Evolutionary conservation across 805 yeast species (phyloP).

Genomic region (Metschnikowia kofuensis): DNA sequence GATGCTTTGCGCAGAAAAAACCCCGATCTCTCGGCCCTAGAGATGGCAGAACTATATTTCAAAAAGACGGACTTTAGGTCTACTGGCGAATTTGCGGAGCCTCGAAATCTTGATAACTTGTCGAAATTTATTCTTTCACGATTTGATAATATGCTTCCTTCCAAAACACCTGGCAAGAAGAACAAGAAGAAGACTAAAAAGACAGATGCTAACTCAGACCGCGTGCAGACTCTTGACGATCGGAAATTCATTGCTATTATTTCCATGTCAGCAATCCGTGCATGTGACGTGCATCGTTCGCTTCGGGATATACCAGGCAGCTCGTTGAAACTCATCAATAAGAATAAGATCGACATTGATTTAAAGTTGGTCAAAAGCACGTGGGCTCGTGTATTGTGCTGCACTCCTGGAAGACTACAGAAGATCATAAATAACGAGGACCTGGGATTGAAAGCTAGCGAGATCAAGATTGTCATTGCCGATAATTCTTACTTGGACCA

Average conservation of each 20-base stretch:
- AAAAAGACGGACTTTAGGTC: conserved; percentile 56
- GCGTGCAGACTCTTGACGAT: conserved; percentile 20
- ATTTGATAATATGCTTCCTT: conserved; percentile 46
- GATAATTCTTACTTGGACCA: conserved; percentile 62
- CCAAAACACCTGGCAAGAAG: conserved; percentile 24
- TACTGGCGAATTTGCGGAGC: conserved; percentile 52
- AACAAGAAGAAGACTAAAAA: conserved; percentile 26
- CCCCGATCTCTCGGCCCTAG: conserved; percentile 70
- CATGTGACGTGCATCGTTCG: conserved; percentile 79
- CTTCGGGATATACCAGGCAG: conserved; percentile 47
- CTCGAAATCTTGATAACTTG: conserved; percentile 55
- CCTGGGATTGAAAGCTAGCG: conserved; percentile 35
- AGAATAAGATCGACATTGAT: conserved; percentile 70
- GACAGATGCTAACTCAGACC: conserved; percentile 22
- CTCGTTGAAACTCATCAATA: conserved; percentile 68
- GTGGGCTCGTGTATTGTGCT: conserved; percentile 50
- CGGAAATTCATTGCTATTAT: conserved; percentile 50
- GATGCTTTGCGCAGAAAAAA: conserved; percentile 55
- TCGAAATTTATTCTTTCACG: conserved; percentile 50
- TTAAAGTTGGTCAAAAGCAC: conserved; percentile 43
- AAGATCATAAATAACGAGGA: conserved; percentile 47
- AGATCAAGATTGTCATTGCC: conserved; percentile 53
- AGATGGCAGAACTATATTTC: conserved; percentile 63
- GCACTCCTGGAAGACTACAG: conserved; percentile 60
- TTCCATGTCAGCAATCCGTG: conserved; percentile 79